Base-by-base conservation (phyloP, 371 early-diverging fungal genomes). In the Aphelidium insulamus region DNA sequence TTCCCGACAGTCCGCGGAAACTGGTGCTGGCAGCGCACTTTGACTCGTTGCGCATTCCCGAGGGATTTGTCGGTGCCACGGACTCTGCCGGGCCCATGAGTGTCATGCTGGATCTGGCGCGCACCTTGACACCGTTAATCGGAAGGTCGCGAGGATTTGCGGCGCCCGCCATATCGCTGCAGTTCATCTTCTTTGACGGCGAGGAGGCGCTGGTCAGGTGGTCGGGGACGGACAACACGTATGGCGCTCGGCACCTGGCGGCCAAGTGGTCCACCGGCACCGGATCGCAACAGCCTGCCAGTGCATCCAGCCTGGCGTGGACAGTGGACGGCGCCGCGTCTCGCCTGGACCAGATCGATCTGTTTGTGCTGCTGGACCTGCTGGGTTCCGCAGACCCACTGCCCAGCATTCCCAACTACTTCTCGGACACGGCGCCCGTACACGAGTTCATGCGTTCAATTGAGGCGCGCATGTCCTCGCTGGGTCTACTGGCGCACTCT, bases 181-280 rank as follows among this genome's bases (percentile, higher is more conserved):
- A 94, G 45, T 33, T 94, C 23, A 62, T 92, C 12, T 94, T 94
- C 42, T 92, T 94, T 44, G 95, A 94, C 49, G 95, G 95, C 16
- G 95, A 94, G 41, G 95, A 94, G 47, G 88, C 92, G 1, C 85
- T 83, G 45, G 44, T 43, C 10, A 40, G 61, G 0, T 91, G 91
- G 90, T 53, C 62, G 0, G 42, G 19, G 2, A 59, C 53, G 0
- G 92, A 94, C 55, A 88, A 90, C 0, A 56, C 85, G 19, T 94
- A 91, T 55, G 95, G 95, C 2, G 66, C 88, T 16, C 67, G 73
- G 54, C 80, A 81, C 40, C 36, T 63, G 22, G 67, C 69, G 1
- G 40, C 48, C 8, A 34, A 29, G 21, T 64, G 63, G 65, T n/a
- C n/a, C n/a, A n/a, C n/a, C n/a, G n/a, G n/a, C n/a, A n/a, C n/a